Evolutionary conservation across 1,284 basidiomycete genomes (phyloP).

Genomic region (Fomitopsis palustris): DNA sequence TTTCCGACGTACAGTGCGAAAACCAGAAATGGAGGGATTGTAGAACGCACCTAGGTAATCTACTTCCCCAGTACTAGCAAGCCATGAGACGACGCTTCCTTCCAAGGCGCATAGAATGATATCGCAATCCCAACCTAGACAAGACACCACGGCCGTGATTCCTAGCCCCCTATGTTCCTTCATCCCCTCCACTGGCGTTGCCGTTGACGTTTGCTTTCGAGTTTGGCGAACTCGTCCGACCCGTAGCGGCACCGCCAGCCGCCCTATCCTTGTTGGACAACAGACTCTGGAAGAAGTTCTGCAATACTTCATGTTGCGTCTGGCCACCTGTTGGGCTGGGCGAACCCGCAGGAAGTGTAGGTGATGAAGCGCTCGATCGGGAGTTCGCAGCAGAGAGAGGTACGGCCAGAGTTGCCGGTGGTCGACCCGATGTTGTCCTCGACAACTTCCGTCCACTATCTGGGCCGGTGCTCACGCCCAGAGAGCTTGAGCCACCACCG

Average conservation of each 20-base stretch:
- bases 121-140: constrained; percentile 1
- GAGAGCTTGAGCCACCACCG: constrained; percentile 17
- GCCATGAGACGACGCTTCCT: background rate
- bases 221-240: constrained; percentile 16
- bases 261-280: constrained; percentile 59
- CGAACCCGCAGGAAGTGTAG: constrained; percentile 33
- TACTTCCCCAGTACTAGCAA: background rate
- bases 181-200: constrained; percentile 31
- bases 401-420: constrained; percentile 21
- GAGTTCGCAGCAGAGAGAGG: constrained; percentile 18
- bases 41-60: background rate
- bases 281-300: constrained; percentile 84
- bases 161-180: constrained; percentile 24
- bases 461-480: constrained; percentile 19
- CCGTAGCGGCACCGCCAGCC: constrained; percentile 15
- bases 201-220: constrained; percentile 28
- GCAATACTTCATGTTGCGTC: constrained; percentile 77
- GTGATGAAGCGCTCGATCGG: constrained; percentile 33
- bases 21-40: background rate
- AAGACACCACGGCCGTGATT: constrained; percentile 1
- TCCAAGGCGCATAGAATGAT: background rate
- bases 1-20: background rate
- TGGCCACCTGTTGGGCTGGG: constrained; percentile 52
- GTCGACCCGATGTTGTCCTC: constrained; percentile 18
- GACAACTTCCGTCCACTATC: constrained; percentile 22